Conservation (phyloP, 169 alveolate species). For the Cryptosporidium xiaoi region DNA sequence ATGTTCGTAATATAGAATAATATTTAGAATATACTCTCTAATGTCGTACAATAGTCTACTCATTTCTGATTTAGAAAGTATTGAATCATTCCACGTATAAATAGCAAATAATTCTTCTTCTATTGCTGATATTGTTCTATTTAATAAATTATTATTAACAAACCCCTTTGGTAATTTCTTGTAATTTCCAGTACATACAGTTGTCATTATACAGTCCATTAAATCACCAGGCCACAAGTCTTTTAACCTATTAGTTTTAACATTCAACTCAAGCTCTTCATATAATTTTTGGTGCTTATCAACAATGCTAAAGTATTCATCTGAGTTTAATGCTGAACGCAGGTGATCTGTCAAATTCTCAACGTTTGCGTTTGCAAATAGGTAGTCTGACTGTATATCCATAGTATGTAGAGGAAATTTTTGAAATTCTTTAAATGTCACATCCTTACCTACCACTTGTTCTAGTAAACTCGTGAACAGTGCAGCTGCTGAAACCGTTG, state of each 20-base stretch:
- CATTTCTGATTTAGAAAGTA: constrained; percentile 63
- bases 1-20: constrained; percentile 9
- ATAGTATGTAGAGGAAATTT: constrained; percentile 65
- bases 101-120: constrained; percentile 58
- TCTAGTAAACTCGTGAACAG: constrained; percentile 53
- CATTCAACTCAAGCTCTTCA: constrained; percentile 25
- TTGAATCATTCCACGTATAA: constrained; percentile 66
- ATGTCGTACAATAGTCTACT: constrained; percentile 52
- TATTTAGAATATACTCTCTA: constrained; percentile 38
- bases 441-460: constrained; percentile 42
- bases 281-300: constrained; percentile 48
- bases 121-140: constrained; percentile 64
- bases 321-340: constrained; percentile 31
- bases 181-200: constrained; percentile 62
- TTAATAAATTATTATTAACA: constrained; percentile 47
- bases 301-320: constrained; percentile 27
- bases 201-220: constrained; percentile 73
- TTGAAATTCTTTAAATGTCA: constrained; percentile 30
- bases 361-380: constrained; percentile 65
- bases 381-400: constrained; percentile 71
- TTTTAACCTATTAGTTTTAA: constrained; percentile 24
- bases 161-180: constrained; percentile 48
- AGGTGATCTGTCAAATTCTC: constrained; percentile 59
- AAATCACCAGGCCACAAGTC: constrained; percentile 74
- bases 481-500: constrained; percentile 73